Evolutionary conservation across 1,284 basidiomycete genomes (phyloP), one percentile per base, ranked within the genome.

Genomic region (Veloporphyrellus conicus): DNA sequence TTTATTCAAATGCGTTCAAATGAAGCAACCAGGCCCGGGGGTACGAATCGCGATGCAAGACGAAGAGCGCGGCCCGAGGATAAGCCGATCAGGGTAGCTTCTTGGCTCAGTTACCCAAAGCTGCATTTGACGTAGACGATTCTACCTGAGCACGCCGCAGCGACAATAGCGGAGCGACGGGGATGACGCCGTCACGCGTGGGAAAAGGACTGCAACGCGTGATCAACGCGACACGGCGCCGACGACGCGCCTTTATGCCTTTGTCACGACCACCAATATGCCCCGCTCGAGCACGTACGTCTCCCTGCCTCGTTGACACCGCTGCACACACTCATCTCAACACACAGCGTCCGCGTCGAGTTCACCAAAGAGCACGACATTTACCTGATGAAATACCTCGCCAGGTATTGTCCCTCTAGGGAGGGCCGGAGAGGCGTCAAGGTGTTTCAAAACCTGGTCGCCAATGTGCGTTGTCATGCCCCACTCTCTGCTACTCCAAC

Each of bases 401-500:
- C 66, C 4, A 45, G 1, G 10, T 48, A 68, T 34, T 52, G 45
- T 19, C 62, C 56, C 1, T 4, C 44, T 20, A 53, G 45, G 41
- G 31, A 48, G 3, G 69, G 71, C 2, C 70, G 78, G 27, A 58
- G 53, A 5, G 78, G 78, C 5, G 69, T 68, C 43, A 57, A 23
- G 4, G 27, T 77, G 23, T 80, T 70, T 54, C 41, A 68, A 45
- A 45, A 22, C 3, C 62, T 80, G 15, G 22, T 62, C 61, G 37
- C 61, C 68, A 53, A 77, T 69, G 58, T 48, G 50, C 48, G 50
- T 51, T 32, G n/a, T 14, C 5, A 6, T 4, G 7, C 14, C 12
- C 2, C 16, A 14, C 18, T 32, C 22, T 14, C 12, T 10, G n/a
- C n/a, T 15, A 14, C 12, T 31, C 7, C n/a, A 0, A n/a, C 28